Conservation (phyloP, 1,284 basidiomycete genomes). For the Cronartium quercuum region DNA sequence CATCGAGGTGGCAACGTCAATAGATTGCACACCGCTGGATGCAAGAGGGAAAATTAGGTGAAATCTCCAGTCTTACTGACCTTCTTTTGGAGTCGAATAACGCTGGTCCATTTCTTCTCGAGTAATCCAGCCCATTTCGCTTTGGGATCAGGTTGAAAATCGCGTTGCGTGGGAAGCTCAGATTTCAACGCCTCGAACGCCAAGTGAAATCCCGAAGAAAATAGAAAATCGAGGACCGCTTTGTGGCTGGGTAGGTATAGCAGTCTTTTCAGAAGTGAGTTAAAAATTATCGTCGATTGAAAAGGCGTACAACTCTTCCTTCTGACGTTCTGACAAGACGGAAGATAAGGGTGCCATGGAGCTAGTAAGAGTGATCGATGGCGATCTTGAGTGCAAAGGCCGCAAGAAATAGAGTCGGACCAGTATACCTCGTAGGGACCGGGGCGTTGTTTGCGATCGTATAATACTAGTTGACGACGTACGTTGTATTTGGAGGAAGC, state of each 20-base stretch:
- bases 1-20: background rate
- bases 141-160: conserved; percentile 72
- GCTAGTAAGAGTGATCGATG: too few relatives aligned
- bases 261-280: background rate
- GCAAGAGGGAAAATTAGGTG: too few relatives aligned
- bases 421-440: too few relatives aligned
- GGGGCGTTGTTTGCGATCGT: too few relatives aligned
- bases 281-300: background rate
- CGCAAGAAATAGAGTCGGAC: too few relatives aligned
- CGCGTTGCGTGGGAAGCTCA: conserved; percentile 53
- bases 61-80: conserved; percentile 51
- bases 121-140: conserved; percentile 73
- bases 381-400: too few relatives aligned
- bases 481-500: too few relatives aligned
- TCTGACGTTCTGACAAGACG: conserved; percentile 66
- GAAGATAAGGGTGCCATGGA: conserved; percentile 17
- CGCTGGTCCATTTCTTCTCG: conserved; percentile 92
- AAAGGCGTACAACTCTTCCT: conserved; percentile 67
- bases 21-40: background rate
- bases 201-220: conserved; percentile 60
- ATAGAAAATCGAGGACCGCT: conserved; percentile 75
- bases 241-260: conserved; percentile 60
- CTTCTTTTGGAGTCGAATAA: conserved; percentile 88
- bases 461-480: too few relatives aligned
- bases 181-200: conserved; percentile 62